A percentile compares a stretch with the other conserved stretches of the same genome.
These are phyloP conservation scores for Ligustrum vulgare DNA, from an alignment of 257 asterid species.

Conservation along the genomic window DNA sequence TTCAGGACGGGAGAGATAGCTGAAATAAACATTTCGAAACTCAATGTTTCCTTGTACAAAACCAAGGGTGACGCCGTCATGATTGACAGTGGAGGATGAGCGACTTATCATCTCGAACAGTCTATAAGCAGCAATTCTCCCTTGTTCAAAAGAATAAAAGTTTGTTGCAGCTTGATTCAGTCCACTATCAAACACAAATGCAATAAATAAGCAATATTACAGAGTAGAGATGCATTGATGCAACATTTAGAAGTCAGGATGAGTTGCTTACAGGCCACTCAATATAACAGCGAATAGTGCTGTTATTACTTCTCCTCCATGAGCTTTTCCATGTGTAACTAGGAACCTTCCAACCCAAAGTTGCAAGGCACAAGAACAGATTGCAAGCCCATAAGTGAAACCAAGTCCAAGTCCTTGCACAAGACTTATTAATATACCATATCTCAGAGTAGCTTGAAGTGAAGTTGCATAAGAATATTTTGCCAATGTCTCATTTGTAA, in stretches of 20 bases:
- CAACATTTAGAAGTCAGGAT: conserved; percentile 25
- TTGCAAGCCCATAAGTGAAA: conserved; percentile 98
- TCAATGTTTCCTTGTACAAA: conserved; percentile 96
- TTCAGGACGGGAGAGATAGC: conserved; percentile 98
- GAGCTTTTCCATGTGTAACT: conserved; percentile 70
- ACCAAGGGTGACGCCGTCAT: conserved; percentile 79
- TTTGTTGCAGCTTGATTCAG: conserved; percentile 99
- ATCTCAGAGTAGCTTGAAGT: conserved; percentile 95
- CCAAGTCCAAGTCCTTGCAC: conserved; percentile 99
- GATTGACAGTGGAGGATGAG: conserved; percentile 74
- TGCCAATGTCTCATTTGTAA: conserved; percentile 95
- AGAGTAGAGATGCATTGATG: conserved; percentile 19
- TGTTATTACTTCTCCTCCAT: conserved; percentile 90
- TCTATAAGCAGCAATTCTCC: conserved; percentile 98
- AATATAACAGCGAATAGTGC: conserved; percentile 93
- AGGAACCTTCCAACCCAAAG: conserved; percentile 98
- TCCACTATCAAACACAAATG: conserved; percentile 57
- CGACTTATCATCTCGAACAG: conserved; percentile 95
- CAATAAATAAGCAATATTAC: conserved; percentile 10
- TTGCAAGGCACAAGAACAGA: conserved; percentile 98
- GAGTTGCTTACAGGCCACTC: conserved; percentile 96
- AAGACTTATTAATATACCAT: conserved; percentile 96
- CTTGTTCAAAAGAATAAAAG: conserved; percentile 97
- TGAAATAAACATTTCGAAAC: conserved; percentile 97
- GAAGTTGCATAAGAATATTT: conserved; percentile 98